phyloP scores from a whole-genome alignment of 2,329 filamentous ascomycete genomes.

The Aspergillus tamarii region DNA sequence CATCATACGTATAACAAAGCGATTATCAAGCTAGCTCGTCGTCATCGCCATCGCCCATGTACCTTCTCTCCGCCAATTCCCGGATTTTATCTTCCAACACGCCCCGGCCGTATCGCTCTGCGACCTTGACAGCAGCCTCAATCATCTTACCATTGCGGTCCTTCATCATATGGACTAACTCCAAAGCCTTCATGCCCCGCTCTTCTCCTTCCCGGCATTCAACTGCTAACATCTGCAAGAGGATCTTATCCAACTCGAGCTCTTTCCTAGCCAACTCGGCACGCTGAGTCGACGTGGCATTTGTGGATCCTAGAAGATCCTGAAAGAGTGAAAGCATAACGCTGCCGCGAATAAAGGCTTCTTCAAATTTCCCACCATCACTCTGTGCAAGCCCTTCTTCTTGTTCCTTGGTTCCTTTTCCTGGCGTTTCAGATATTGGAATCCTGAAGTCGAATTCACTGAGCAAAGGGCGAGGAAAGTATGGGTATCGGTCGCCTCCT shows the following conservation, averaged over 20 bases:
- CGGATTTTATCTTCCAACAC: slow-evolving; percentile 89
- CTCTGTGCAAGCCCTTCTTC: slow-evolving; percentile 40
- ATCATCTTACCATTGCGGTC: slow-evolving; percentile 87
- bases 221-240: slow-evolving; percentile 83
- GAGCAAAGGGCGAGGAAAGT: slow-evolving; percentile 85
- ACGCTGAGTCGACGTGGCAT: slow-evolving; percentile 66
- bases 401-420: slow-evolving; percentile 43
- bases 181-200: slow-evolving; percentile 88
- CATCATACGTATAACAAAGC: background rate
- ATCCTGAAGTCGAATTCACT: slow-evolving; percentile 93
- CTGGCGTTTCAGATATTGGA: slow-evolving; percentile 66
- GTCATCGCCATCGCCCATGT: slow-evolving; percentile 63
- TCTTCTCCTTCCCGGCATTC: slow-evolving; percentile 95
- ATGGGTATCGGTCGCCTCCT: slow-evolving; percentile 88
- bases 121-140: slow-evolving; percentile 87
- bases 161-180: slow-evolving; percentile 83
- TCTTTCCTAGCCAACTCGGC: slow-evolving; percentile 70
- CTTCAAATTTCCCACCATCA: slow-evolving; percentile 65
- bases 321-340: slow-evolving; percentile 73
- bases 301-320: slow-evolving; percentile 72
- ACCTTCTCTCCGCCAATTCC: slow-evolving; percentile 74
- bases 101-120: slow-evolving; percentile 77
- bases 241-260: slow-evolving; percentile 83
- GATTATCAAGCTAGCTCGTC: slow-evolving; percentile 42
- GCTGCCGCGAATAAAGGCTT: slow-evolving; percentile 75